Conservation (phyloP, 2,329 filamentous ascomycete species). For the Penicillium hesseltinei region DNA sequence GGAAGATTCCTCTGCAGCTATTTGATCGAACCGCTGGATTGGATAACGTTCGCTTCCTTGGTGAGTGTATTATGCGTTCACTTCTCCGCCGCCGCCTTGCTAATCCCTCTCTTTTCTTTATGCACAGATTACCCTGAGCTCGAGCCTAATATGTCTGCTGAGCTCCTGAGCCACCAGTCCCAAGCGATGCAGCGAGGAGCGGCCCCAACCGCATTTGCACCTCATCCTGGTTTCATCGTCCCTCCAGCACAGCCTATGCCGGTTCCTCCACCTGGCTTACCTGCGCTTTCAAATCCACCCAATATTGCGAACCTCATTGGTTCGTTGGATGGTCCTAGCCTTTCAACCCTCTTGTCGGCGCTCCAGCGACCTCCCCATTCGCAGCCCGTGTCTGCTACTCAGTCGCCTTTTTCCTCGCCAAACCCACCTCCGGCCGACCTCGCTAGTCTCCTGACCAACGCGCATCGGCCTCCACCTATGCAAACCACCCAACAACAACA, state of each 20-base stretch:
- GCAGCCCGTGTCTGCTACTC: slow-evolving; percentile 36
- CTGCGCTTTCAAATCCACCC: slow-evolving; percentile 37
- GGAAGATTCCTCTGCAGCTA: slow-evolving; percentile 76
- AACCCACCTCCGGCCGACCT: slow-evolving; percentile 41
- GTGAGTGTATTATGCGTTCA: slow-evolving; percentile 35
- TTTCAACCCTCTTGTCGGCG: slow-evolving; percentile 68
- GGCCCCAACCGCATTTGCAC: slow-evolving; percentile 37
- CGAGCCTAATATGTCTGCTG: slow-evolving; percentile 73
- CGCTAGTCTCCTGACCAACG: slow-evolving; percentile 42
- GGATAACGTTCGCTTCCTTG: slow-evolving; percentile 75
- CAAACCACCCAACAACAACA: slow-evolving; percentile 31
- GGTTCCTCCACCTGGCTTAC: slow-evolving; percentile 34
- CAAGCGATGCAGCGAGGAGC: slow-evolving; percentile 38
- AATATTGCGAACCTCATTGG: slow-evolving; percentile 66
- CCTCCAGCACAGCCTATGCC: slow-evolving; percentile 36
- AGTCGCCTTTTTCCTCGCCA: slow-evolving; percentile 35
- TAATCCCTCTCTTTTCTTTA: slow-evolving; percentile 15
- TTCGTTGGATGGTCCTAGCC: slow-evolving; percentile 64
- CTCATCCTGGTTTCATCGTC: slow-evolving; percentile 37
- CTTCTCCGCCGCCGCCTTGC: background rate
- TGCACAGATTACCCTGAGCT: slow-evolving; percentile 73
- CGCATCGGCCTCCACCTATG: slow-evolving; percentile 37
- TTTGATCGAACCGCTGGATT: slow-evolving; percentile 77
- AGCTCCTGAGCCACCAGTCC: slow-evolving; percentile 67
- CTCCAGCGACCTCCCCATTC: slow-evolving; percentile 47